phyloP scores from a whole-genome alignment of 805 yeast genomes.

The Yarrowia yakushimensis region DNA sequence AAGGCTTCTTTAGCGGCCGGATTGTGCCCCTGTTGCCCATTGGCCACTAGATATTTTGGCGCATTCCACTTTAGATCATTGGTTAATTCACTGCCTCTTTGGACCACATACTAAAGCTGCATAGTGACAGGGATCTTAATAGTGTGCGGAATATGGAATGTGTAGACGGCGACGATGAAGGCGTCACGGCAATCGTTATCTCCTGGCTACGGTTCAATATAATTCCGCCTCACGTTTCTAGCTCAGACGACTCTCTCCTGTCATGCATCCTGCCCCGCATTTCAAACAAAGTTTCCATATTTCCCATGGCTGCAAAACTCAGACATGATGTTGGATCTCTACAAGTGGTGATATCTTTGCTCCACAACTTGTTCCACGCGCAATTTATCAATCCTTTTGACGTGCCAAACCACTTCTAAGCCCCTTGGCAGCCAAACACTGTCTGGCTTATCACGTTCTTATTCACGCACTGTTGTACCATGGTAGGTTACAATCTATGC shows the following conservation, averaged over 20 bases:
- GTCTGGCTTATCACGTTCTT: background rate
- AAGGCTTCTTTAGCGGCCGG: too few relatives aligned
- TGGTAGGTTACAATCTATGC: constrained; percentile 3
- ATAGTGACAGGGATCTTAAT: too few relatives aligned
- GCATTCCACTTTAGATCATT: background rate
- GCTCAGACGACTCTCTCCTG: background rate
- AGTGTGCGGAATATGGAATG: background rate
- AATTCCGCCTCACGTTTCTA: background rate
- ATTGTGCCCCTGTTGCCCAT: background rate
- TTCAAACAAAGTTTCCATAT: background rate
- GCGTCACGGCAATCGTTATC: too few relatives aligned
- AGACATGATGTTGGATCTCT: background rate
- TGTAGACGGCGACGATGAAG: too few relatives aligned
- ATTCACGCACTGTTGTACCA: constrained; percentile 1
- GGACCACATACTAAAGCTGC: too few relatives aligned
- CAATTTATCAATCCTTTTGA: too few relatives aligned
- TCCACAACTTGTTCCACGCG: background rate
- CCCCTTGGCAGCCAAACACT: background rate
- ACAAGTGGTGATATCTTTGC: background rate
- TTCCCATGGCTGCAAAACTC: background rate
- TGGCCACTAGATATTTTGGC: too few relatives aligned
- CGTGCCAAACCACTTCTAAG: too few relatives aligned
- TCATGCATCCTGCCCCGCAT: constrained; percentile 6
- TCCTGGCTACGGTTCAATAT: background rate
- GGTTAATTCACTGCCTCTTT: background rate